Evolutionary conservation across 768 basidiomycete species (phyloP).

Genomic region (Dioszegia aurantiaca): DNA sequence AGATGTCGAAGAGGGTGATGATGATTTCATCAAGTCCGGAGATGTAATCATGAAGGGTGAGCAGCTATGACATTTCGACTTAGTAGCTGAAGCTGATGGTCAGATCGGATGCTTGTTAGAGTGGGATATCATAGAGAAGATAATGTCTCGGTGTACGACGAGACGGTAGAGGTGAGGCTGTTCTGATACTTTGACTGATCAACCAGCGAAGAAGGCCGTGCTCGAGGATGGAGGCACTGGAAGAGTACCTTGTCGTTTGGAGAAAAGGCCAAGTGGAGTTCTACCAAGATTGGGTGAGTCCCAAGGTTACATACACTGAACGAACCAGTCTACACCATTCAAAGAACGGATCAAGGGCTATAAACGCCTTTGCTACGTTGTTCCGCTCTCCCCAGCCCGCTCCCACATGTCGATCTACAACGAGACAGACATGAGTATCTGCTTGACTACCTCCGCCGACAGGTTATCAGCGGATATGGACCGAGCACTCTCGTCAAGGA

Average conservation of each 20-base stretch:
- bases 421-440: slow-evolving; percentile 79
- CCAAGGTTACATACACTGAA: neutral
- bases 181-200: neutral
- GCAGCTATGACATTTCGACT: too few relatives aligned
- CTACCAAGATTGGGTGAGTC: slow-evolving; percentile 76
- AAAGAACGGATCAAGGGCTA: slow-evolving; percentile 68
- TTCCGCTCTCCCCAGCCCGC: slow-evolving; percentile 64
- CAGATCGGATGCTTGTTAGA: slow-evolving; percentile 87
- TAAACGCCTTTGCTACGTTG: slow-evolving; percentile 73
- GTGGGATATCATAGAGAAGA: slow-evolving; percentile 63
- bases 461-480: slow-evolving; percentile 28
- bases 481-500: slow-evolving; percentile 19
- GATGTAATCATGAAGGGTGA: slow-evolving; percentile 74
- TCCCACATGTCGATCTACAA: slow-evolving; percentile 83
- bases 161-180: slow-evolving; percentile 24
- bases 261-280: slow-evolving; percentile 72
- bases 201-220: slow-evolving; percentile 62
- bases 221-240: slow-evolving; percentile 60
- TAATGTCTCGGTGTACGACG: slow-evolving; percentile 35
- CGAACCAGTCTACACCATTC: slow-evolving; percentile 57
- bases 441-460: slow-evolving; percentile 51
- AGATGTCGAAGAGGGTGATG: slow-evolving; percentile 22
- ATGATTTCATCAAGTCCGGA: slow-evolving; percentile 47
- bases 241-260: slow-evolving; percentile 85
- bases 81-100: slow-evolving; percentile 7